A percentile compares a stretch with the other conserved stretches of the same genome.
Conservation (phyloP, 2,329 filamentous ascomycete species). For the Cercospora citrullina region DNA sequence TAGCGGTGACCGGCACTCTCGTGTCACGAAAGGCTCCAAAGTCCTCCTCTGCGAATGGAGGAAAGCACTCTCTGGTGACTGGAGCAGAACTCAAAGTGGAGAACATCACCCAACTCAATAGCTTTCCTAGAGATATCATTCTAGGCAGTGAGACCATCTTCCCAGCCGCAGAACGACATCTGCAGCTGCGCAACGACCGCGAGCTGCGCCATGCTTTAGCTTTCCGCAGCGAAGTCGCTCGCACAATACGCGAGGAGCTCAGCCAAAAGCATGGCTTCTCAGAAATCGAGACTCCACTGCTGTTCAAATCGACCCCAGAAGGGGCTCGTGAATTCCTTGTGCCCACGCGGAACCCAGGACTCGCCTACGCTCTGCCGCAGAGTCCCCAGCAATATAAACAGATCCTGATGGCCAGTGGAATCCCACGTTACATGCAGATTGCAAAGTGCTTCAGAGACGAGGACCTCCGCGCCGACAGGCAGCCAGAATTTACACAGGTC, state of each 20-base stretch:
- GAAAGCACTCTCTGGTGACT: slow-evolving; percentile 17
- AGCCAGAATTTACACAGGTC: slow-evolving; percentile 95
- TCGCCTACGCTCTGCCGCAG: slow-evolving; percentile 88
- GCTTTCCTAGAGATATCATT: slow-evolving; percentile 73
- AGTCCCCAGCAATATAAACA: slow-evolving; percentile 99
- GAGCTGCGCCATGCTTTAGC: slow-evolving; percentile 66
- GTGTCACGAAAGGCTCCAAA: slow-evolving; percentile 44
- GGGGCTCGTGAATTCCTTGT: slow-evolving; percentile 94
- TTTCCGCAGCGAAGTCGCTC: slow-evolving; percentile 65
- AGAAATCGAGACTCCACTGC: slow-evolving; percentile 85
- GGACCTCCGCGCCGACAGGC: slow-evolving; percentile 84
- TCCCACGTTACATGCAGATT: slow-evolving; percentile 84
- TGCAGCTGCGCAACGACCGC: slow-evolving; percentile 77
- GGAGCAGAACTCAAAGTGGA: slow-evolving; percentile 54
- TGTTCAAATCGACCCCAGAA: slow-evolving; percentile 98
- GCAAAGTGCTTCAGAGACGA: slow-evolving; percentile 95
- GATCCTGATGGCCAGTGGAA: slow-evolving; percentile 88
- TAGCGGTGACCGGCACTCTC: slow-evolving; percentile 55
- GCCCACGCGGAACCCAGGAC: slow-evolving; percentile 72
- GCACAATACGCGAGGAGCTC: slow-evolving; percentile 57
- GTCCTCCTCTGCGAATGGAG: slow-evolving; percentile 9
- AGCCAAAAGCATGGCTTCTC: slow-evolving; percentile 59
- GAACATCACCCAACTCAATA: slow-evolving; percentile 67
- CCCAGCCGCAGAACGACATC: slow-evolving; percentile 71
- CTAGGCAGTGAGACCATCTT: slow-evolving; percentile 74